These are phyloP conservation scores for Ceratonia siliqua DNA, from an alignment of 306 rosid genomes.

Conservation along the genomic window DNA sequence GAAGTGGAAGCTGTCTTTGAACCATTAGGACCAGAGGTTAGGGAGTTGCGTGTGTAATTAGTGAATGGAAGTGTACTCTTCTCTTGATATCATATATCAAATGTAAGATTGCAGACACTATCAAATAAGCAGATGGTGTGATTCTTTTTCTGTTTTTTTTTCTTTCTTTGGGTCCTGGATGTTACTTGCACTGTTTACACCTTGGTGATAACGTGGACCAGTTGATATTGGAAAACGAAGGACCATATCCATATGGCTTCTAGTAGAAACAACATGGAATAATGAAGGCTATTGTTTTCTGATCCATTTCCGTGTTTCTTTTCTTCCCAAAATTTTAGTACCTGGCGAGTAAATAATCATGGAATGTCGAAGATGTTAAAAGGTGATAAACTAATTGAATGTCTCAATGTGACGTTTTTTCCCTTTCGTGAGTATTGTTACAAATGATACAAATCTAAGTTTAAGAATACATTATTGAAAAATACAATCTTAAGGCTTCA, in stretches of 20 bases:
- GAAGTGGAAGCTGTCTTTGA: conserved; percentile 68
- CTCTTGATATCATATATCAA: conserved; percentile 16
- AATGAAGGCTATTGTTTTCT: conserved; percentile 10
- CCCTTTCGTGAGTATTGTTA: too few relatives aligned
- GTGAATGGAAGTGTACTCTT: conserved; percentile 14
- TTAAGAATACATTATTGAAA: too few relatives aligned
- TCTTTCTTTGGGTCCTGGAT: neutral
- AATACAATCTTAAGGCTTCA: neutral
- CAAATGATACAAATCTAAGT: too few relatives aligned
- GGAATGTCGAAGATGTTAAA: neutral
- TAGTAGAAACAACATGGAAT: conserved; percentile 6
- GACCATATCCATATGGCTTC: conserved; percentile 21
- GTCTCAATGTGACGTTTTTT: too few relatives aligned
- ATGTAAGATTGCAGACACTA: conserved; percentile 22
- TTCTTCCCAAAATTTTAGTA: neutral
- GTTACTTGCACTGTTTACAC: conserved; percentile 29
- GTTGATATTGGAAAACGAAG: conserved; percentile 27
- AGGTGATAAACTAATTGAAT: too few relatives aligned
- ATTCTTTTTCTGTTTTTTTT: neutral
- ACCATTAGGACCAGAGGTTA: conserved; percentile 60
- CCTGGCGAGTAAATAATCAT: neutral
- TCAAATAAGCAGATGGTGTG: conserved; percentile 40
- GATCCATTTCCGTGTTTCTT: neutral
- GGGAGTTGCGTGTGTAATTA: conserved; percentile 48
- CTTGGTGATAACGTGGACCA: neutral